These are phyloP conservation scores for Fusarium secorum DNA, from an alignment of 2,329 filamentous ascomycete genomes.

Conservation along the genomic window DNA sequence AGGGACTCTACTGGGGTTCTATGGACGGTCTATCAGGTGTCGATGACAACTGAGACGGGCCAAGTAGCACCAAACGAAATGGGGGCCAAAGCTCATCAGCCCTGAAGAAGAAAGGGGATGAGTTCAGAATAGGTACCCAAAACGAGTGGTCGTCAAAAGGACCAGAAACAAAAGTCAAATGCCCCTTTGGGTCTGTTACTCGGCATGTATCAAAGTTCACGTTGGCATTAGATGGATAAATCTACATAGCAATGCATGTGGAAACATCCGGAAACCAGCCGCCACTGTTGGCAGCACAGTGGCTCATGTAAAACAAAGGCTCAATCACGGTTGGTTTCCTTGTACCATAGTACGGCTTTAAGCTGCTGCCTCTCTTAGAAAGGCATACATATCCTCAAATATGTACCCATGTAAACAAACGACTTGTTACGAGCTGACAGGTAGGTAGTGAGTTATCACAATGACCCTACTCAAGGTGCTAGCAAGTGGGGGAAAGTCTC, in stretches of 20 bases:
- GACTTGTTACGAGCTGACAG: background rate
- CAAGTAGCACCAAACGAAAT: slow-evolving; percentile 15
- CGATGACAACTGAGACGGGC: slow-evolving; percentile 1
- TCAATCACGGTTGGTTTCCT: slow-evolving; percentile 8
- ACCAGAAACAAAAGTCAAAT: slow-evolving; percentile 2
- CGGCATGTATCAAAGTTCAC: slow-evolving; percentile 2
- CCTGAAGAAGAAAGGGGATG: slow-evolving; percentile 12
- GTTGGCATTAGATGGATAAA: background rate
- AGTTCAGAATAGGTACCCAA: background rate
- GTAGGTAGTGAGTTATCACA: background rate
- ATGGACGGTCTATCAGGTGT: background rate
- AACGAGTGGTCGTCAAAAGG: background rate
- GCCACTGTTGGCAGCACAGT: slow-evolving; percentile 9
- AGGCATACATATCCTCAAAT: background rate
- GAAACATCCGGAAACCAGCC: slow-evolving; percentile 19
- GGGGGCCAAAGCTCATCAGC: slow-evolving; percentile 24
- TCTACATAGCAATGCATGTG: background rate
- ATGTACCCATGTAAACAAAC: background rate
- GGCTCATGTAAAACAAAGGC: slow-evolving; percentile 1
- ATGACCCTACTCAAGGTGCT: background rate
- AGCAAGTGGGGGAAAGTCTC: background rate
- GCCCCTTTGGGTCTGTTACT: background rate
- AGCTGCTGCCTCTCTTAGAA: background rate
- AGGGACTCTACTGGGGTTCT: slow-evolving; percentile 20
- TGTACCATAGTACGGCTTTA: background rate